These are phyloP conservation scores for Torulaspora quercuum DNA, from an alignment of 805 yeast genomes.

Conservation along the genomic window DNA sequence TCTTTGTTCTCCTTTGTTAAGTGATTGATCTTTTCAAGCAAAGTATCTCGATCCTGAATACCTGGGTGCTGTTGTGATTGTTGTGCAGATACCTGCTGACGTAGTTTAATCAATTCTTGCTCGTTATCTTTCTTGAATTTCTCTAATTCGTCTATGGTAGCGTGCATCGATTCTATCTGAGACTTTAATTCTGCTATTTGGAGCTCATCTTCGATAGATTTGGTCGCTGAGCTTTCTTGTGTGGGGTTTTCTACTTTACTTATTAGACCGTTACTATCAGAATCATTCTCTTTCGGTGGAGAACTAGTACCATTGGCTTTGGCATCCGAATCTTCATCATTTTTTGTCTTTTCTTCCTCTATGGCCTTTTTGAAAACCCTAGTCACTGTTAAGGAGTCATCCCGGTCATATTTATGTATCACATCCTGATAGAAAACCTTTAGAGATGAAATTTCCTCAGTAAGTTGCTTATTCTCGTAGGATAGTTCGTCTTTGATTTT, in stretches of 20 bases:
- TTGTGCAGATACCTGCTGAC: constrained; percentile 23
- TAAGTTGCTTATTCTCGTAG: constrained; percentile 24
- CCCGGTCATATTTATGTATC: constrained; percentile 33
- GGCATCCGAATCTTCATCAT: constrained; percentile 4
- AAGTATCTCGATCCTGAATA: constrained; percentile 13
- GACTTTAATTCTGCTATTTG: constrained; percentile 25
- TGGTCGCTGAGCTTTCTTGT: constrained; percentile 9
- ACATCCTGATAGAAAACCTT: constrained; percentile 29
- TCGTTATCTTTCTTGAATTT: constrained; percentile 22
- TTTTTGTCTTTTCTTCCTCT: constrained; percentile 1
- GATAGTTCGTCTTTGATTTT: constrained; percentile 21
- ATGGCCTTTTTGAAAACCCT: constrained; percentile 30
- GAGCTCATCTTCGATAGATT: constrained; percentile 20
- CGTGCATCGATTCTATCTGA: constrained; percentile 25
- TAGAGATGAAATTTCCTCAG: constrained; percentile 24
- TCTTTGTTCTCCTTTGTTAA: constrained; percentile 26
- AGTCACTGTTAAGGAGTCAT: constrained; percentile 32
- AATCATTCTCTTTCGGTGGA: not conserved
- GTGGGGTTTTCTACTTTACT: constrained; percentile 1
- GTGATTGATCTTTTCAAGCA: constrained; percentile 21
- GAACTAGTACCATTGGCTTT: constrained; percentile 1
- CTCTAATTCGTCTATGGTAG: constrained; percentile 26
- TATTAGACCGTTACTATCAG: not conserved
- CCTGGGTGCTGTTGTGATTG: constrained; percentile 13
- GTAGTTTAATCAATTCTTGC: constrained; percentile 25